phyloP scores from a whole-genome alignment of 345 rosid genomes.

The Sapria himalayana region DNA sequence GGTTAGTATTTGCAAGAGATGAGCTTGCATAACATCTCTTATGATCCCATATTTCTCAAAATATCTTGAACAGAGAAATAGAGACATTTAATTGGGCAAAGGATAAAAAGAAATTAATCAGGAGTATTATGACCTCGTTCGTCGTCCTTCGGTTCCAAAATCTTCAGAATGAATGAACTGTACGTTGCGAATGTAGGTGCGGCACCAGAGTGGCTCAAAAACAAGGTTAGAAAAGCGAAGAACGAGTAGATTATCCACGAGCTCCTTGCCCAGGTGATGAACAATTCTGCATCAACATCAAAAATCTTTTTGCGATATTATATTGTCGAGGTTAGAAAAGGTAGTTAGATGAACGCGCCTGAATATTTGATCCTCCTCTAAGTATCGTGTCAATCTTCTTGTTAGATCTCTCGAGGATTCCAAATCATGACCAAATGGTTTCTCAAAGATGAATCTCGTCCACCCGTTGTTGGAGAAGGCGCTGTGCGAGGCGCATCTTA shows the following conservation, averaged over 20 bases:
- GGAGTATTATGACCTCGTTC: constrained; percentile 29
- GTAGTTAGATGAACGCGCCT: constrained; percentile 22
- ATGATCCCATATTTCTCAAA: constrained; percentile 81
- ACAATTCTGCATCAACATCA: constrained; percentile 41
- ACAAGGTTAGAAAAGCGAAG: constrained; percentile 94
- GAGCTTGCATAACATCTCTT: constrained; percentile 88
- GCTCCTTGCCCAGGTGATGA: constrained; percentile 86
- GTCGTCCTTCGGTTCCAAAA: constrained; percentile 89
- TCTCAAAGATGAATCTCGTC: constrained; percentile 85
- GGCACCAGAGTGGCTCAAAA: constrained; percentile 77
- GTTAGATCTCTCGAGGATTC: constrained; percentile 62
- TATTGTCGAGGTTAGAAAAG: background rate
- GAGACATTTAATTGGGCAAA: constrained; percentile 1
- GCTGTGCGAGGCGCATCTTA: constrained; percentile 43
- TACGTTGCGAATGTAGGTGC: constrained; percentile 70
- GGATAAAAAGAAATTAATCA: background rate
- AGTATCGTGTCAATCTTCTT: constrained; percentile 54
- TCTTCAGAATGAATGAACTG: constrained; percentile 87
- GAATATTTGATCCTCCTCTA: constrained; percentile 71
- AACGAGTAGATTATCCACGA: constrained; percentile 80
- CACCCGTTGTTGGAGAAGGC: constrained; percentile 64
- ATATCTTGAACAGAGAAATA: constrained; percentile 20
- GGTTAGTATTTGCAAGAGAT: constrained; percentile 74
- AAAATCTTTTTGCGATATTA: background rate
- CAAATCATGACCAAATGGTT: constrained; percentile 85